Evolutionary conservation across 352 stramenopile genomes (phyloP).

Genomic region (Elongisporangium prolatum): DNA sequence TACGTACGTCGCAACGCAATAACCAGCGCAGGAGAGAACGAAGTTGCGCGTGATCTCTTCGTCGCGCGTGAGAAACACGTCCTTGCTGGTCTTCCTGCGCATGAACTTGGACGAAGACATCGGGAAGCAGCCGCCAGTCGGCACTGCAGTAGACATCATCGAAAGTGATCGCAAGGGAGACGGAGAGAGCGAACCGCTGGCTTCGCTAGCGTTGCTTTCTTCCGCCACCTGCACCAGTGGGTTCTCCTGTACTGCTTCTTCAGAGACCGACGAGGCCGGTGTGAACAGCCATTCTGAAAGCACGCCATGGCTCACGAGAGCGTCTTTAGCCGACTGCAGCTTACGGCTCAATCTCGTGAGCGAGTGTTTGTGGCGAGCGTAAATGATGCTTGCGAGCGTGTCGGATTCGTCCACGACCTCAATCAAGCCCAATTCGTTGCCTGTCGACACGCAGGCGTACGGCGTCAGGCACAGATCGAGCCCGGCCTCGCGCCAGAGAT

Average conservation of each 20-base stretch:
- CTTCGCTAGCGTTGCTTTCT: conserved; percentile 1
- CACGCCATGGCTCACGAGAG: conserved; percentile 50
- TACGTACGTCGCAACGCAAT: conserved; percentile 93
- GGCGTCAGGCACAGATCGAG: conserved; percentile 83
- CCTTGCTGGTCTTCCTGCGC: conserved; percentile 20
- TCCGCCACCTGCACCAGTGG: conserved; percentile 1
- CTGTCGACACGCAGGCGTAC: conserved; percentile 87
- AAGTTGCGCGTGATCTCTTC: conserved; percentile 84
- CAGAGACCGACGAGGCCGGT: not conserved
- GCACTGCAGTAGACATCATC: not conserved
- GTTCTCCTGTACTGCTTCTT: not conserved
- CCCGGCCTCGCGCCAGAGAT: conserved; percentile 80
- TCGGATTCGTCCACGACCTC: conserved; percentile 86
- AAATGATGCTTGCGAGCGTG: conserved; percentile 87
- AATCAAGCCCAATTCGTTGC: conserved; percentile 85
- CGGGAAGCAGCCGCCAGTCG: conserved; percentile 29
- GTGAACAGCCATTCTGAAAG: conserved; percentile 75
- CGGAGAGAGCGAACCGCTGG: not conserved
- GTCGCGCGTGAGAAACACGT: conserved; percentile 21
- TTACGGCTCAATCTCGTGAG: conserved; percentile 61
- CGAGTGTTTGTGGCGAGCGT: conserved; percentile 57
- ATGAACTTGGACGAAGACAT: conserved; percentile 36
- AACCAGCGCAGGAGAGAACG: conserved; percentile 84
- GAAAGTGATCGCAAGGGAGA: not conserved
- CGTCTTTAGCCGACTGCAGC: conserved; percentile 61